Base-by-base conservation (phyloP, 176 grass and related monocot species). In the Oryza glumipatula region DNA sequence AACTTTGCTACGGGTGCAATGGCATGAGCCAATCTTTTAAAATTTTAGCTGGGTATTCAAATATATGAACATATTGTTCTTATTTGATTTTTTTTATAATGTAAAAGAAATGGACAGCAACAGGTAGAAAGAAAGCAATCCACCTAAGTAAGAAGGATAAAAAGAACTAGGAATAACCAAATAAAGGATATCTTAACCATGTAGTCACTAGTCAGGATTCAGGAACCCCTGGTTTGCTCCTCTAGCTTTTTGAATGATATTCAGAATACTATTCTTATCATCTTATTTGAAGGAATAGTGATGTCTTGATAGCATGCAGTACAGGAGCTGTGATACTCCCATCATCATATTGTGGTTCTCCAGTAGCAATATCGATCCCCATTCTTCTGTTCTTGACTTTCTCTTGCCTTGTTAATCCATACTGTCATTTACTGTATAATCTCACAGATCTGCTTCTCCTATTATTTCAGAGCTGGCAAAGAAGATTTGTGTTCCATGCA, bases 401-500 rank as follows among this genome's bases (percentile, higher is more conserved):
- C 26, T 26, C 5, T 63, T 73, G 49, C 9, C 38, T 70, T 23
- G 38, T 60, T 71, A 76, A 54, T 89, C 28, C 4, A 56, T 82
- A 54, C 5, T 77, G 12, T 38, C 67, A 48, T 9, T 76, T 26
- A 35, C 44, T 58, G 22, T 23, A 63, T 63, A 63, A 63, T 22
- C n/a, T 86, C n/a, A 21, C 67, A 86, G 48, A 28, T 68, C 35
- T 74, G 24, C 44, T 48, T 23, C 36, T 68, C 68, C 16, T 65
- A 1, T 87, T 79, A 30, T 83, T 90, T 90, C 86, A 86, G 93
- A 95, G 87, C 80, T 98, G 72, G 78, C 86, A 39, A 64, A 70
- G 43, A 94, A 89, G 76, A 95, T 91, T 71, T 98, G 96, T 76
- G 80, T 86, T 61, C 93, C 93, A 77, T 98, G 96, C 88, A 92